Evolutionary conservation across 2,329 filamentous ascomycete genomes (phyloP), one percentile per base, ranked within the genome.

Genomic region (Anthostomella pinea): DNA sequence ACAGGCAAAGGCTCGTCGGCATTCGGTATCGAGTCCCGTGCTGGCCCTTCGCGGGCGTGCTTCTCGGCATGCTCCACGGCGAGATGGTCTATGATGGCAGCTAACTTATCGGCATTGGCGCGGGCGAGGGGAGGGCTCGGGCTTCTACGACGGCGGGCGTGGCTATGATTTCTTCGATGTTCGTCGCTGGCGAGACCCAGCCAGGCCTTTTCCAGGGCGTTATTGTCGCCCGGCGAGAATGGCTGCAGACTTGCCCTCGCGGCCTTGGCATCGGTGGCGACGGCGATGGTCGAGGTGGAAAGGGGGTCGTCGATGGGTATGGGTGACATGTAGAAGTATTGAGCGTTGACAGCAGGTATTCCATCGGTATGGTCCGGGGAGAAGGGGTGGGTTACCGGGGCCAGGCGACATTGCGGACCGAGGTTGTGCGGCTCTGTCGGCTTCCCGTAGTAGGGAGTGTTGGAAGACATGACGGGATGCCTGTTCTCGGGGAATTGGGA

Each of bases 261-360:
- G 37, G 72, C 61, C 38, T 68, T 74, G 10, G 72, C 57, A 33
- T 82, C 65, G 58, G 70, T 45, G 59, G 73, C 52, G 16, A 61
- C 62, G 56, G 76, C 58, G 60, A 79, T 56, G 65, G 73, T 61
- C 8, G 70, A 65, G 2, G 83, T 77, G 8, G 85, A 87, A n/a
- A 95, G 73, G 16, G 87, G 87, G 55, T 95, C 89, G 55, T 95
- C 89, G 56, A 95, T 89, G 19, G 88, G 83, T 32, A 91, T 75
- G 9, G 81, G 70, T 8, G 88, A 93, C 10, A 81, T 77, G 62
- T 95, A 95, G 64, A 95, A 95, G 67, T 88, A 95, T 46, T 88
- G 86, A 15, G 83, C 74, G 20, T 73, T 70, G 35, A 85, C 61
- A 0, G 77, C 72, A 11, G 85, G 83, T 16, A 76, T 70, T 35